Evolutionary conservation across 108 stramenopile genomes (phyloP), one percentile per base, ranked within the genome.

Genomic region (Poteriospumella lacustris): DNA sequence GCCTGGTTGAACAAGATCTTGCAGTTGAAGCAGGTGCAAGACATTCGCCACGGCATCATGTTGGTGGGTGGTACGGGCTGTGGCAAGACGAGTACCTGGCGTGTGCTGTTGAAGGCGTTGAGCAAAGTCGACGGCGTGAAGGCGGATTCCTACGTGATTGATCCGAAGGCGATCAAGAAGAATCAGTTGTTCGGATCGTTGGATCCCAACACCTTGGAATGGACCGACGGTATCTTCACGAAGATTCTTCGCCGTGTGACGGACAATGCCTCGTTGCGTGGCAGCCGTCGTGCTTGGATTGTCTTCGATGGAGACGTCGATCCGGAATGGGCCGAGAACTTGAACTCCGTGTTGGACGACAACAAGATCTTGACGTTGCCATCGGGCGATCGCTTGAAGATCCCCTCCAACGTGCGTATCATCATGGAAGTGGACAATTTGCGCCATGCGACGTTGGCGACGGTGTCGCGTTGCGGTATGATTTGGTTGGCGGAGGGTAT

Each of bases 221-320:
- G 98, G 98, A 97, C 94, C n/a, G 97, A 98, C 80, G 98, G 98
- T 67, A 88, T 99, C 44, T 95, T 97, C 80, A 97, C 98, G 9
- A 86, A 43, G 36, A 78, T 83, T 44, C 75, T 85, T 12, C 73
- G 85, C 0, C 58, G 76, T 44, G 1, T 73, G 15, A 5, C 70
- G 38, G 70, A 73, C 41, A 3, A n/a, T 19, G 36, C 9, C 70
- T 9, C 40, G 40, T 5, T 39, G n/a, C 36, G 41, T 29, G 41
- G n/a, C 31, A 19, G 5, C 26, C 40, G 41, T 42, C 80, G 94
- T 19, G 92, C 93, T 77, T 99, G 95, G 95, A 90, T 97, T 76
- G 90, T 94, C 2, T 96, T 97, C 81, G 96, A 96, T 82, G 97
- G 97, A 40, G 95, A 96, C 81, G 95, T 96, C 2, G 95, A 96